These are phyloP conservation scores for Solanum lignicaule DNA, from an alignment of 257 asterid species.

Conservation along the genomic window DNA sequence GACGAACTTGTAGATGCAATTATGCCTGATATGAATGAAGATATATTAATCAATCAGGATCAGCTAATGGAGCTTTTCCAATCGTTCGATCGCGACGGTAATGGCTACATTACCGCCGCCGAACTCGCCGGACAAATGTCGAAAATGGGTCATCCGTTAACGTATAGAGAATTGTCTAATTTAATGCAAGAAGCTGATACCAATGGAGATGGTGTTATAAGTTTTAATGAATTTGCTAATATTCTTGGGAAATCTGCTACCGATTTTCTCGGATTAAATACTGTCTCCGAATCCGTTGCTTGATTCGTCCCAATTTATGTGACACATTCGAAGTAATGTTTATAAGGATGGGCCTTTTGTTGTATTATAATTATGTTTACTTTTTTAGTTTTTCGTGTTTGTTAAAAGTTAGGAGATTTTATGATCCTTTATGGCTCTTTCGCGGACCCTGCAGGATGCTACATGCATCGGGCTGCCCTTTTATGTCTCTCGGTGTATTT, in stretches of 20 bases:
- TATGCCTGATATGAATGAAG: slow-evolving; percentile 37
- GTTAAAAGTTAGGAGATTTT: not conserved
- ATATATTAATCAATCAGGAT: slow-evolving; percentile 37
- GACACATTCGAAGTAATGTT: not conserved
- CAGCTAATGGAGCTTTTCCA: slow-evolving; percentile 41
- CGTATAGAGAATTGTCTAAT: slow-evolving; percentile 26
- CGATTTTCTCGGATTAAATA: slow-evolving; percentile 32
- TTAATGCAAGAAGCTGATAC: slow-evolving; percentile 48
- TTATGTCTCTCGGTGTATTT: not conserved
- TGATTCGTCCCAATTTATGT: not conserved
- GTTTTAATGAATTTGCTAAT: slow-evolving; percentile 43
- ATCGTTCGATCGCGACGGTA: slow-evolving; percentile 47
- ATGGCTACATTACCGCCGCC: slow-evolving; percentile 38
- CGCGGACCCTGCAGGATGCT: not conserved
- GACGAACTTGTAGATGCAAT: slow-evolving; percentile 38
- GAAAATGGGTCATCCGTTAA: slow-evolving; percentile 43
- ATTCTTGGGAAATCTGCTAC: slow-evolving; percentile 38
- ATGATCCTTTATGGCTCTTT: not conserved
- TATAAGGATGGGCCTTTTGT: not conserved
- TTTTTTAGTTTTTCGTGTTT: not conserved
- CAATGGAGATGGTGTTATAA: slow-evolving; percentile 55
- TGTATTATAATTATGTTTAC: not conserved
- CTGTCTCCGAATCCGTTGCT: slow-evolving; percentile 3
- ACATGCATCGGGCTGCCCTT: not conserved
- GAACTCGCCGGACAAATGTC: slow-evolving; percentile 53